phyloP scores from a whole-genome alignment of 2,329 filamentous ascomycete genomes.

The Bipolaris bicolor region DNA sequence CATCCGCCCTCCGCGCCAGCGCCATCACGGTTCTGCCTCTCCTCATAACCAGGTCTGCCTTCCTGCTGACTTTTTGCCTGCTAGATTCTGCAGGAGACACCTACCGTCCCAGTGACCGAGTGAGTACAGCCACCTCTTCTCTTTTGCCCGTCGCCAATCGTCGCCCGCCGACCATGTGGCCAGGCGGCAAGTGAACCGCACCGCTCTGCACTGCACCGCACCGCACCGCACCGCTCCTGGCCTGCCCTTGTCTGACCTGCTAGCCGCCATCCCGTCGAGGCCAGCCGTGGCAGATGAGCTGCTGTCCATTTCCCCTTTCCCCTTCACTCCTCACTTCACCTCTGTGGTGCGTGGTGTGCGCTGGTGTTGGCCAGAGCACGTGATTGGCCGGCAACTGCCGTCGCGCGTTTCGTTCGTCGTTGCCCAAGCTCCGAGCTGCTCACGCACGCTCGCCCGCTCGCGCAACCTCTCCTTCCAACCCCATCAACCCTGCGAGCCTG shows the following conservation, averaged over 20 bases:
- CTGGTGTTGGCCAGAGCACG: constrained; percentile 14
- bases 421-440: constrained; percentile 19
- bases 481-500: constrained; percentile 34
- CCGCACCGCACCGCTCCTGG: constrained; percentile 10
- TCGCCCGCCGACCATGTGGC: background rate
- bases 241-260: background rate
- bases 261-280: too few relatives aligned
- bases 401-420: constrained; percentile 29
- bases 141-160: constrained; percentile 6
- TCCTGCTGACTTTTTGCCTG: constrained; percentile 27
- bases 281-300: too few relatives aligned
- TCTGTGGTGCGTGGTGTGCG: background rate
- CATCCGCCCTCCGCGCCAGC: constrained; percentile 21
- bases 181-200: background rate
- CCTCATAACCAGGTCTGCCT: constrained; percentile 21
- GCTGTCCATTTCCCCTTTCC: background rate
- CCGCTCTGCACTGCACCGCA: constrained; percentile 5
- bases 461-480: constrained; percentile 30
- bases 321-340: background rate
- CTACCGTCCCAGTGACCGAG: constrained; percentile 33
- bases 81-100: constrained; percentile 30
- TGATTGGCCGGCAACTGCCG: constrained; percentile 27
- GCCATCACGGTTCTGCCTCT: constrained; percentile 34
- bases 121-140: constrained; percentile 24
- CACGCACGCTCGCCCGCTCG: constrained; percentile 27